Base-by-base conservation (phyloP, 2,329 filamentous ascomycete genomes). In the Zymoseptoria ardabiliae region DNA sequence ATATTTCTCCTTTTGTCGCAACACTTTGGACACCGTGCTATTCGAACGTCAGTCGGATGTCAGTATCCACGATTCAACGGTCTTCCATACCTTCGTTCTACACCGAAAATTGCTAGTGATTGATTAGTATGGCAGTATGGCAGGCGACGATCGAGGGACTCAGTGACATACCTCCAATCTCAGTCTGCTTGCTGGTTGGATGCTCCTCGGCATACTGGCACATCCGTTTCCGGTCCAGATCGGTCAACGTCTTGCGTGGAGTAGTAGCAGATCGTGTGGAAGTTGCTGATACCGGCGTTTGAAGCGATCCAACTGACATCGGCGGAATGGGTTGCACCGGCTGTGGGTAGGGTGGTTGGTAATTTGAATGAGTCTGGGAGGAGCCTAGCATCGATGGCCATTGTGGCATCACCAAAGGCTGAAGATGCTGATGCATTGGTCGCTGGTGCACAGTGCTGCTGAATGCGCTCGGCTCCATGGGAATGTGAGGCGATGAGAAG, bases 1-100 rank as follows among this genome's bases (percentile, higher is more conserved):
- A 75, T 96, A 97, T 73, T 95, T 94, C 64, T 99, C 94, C 77
- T 93, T 96, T 70, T 96, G 88, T 57, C 93, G 87, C 65, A 99
- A 76, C 58, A 97, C 94, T 73, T 99, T 99, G 57, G 94, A 99
- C n/a, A 99, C 94, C 54, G 94, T 99, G 78, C 94, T 99, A 74
- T 58, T 69, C 53, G 61, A 59, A 61, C 50, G 60, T 67, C 50
- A 65, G 63, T 50, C 60, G 56, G 54, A 51, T 41, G 54, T 28
- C 20, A 53, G 13, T 17, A 9, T 21, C 54, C 11, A 49, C 10
- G 20, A 50, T 56, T 56, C 30, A 54, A 55, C 50, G 5, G 21
- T 28, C 78, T 74, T 86, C 17, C 13, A 45, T 45, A 97, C 94
- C 94, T 97, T 87, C 94, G 81, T 78, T 99, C 94, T 56, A 99